Percentiles rank a stretch among this genome's conserved stretches.
Conservation (phyloP, 2,329 filamentous ascomycete species). For the Fusarium nurragi region DNA sequence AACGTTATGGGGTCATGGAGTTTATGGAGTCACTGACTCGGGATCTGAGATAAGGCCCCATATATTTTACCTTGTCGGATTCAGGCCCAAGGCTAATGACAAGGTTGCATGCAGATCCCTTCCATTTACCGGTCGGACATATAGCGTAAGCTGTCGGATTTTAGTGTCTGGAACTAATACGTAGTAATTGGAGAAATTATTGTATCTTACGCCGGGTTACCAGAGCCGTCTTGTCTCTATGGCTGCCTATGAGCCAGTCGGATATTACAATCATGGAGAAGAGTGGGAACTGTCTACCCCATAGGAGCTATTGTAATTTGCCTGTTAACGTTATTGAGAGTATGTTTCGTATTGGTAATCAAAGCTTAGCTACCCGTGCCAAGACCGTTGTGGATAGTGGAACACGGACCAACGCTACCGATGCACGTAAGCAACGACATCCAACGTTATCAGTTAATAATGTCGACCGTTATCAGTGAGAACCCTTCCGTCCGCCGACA, state of each 20-base stretch:
- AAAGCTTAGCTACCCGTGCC: not conserved
- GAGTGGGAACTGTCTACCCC: constrained; percentile 9
- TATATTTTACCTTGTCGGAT: constrained; percentile 14
- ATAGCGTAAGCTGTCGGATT: constrained; percentile 23
- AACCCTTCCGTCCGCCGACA: not conserved
- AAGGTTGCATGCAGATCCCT: constrained; percentile 6
- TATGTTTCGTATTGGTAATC: constrained; percentile 22
- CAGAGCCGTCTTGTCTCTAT: not conserved
- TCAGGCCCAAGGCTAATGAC: constrained; percentile 9
- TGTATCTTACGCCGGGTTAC: not conserved
- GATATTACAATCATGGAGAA: not conserved
- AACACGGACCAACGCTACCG: not conserved
- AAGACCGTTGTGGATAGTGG: constrained; percentile 1
- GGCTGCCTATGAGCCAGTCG: not conserved
- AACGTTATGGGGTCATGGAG: constrained; percentile 30
- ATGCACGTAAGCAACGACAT: constrained; percentile 17
- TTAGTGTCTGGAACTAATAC: constrained; percentile 7
- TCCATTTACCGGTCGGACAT: constrained; percentile 6
- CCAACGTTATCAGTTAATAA: constrained; percentile 24
- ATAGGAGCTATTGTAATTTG: constrained; percentile 12
- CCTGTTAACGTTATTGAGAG: constrained; percentile 3
- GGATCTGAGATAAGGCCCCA: constrained; percentile 25
- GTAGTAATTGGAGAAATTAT: not conserved
- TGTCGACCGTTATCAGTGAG: not conserved
- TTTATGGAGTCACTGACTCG: constrained; percentile 30